Percentiles rank a stretch among this genome's conserved stretches.
phyloP scores from a whole-genome alignment of 2,329 filamentous ascomycete species.

The Fusarium sp. region DNA sequence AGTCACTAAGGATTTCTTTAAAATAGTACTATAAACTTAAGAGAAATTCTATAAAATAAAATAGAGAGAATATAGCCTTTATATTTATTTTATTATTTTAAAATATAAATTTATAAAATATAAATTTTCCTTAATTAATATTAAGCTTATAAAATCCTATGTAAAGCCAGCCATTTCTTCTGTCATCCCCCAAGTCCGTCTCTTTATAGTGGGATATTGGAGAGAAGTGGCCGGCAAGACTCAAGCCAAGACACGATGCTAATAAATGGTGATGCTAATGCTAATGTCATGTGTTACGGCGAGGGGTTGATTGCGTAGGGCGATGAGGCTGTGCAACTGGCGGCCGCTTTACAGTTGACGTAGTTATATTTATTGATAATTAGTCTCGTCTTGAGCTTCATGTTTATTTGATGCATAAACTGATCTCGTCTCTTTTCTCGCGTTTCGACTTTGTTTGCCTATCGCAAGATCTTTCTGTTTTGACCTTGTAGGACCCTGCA shows the following conservation, averaged over 20 bases:
- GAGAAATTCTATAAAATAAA: too few relatives aligned
- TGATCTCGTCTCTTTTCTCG: neutral
- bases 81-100: too few relatives aligned
- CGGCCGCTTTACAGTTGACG: constrained; percentile 14
- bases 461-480: neutral
- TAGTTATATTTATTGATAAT: neutral
- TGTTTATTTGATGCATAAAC: neutral
- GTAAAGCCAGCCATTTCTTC: too few relatives aligned
- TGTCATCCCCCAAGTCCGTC: neutral
- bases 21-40: too few relatives aligned
- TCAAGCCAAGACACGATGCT: constrained; percentile 25
- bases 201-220: neutral
- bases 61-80: too few relatives aligned
- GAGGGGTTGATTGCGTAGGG: constrained; percentile 48
- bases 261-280: neutral
- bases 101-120: too few relatives aligned
- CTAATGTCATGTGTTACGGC: constrained; percentile 34
- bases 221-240: neutral
- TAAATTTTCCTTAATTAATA: too few relatives aligned
- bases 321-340: constrained; percentile 46
- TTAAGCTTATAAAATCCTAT: too few relatives aligned
- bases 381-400: neutral
- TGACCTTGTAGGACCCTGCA: constrained; percentile 27
- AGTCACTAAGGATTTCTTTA: too few relatives aligned
- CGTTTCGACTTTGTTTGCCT: neutral